These are phyloP conservation scores for Linnemannia zychae DNA, from an alignment of 192 early-diverging fungal genomes.

Conservation along the genomic window DNA sequence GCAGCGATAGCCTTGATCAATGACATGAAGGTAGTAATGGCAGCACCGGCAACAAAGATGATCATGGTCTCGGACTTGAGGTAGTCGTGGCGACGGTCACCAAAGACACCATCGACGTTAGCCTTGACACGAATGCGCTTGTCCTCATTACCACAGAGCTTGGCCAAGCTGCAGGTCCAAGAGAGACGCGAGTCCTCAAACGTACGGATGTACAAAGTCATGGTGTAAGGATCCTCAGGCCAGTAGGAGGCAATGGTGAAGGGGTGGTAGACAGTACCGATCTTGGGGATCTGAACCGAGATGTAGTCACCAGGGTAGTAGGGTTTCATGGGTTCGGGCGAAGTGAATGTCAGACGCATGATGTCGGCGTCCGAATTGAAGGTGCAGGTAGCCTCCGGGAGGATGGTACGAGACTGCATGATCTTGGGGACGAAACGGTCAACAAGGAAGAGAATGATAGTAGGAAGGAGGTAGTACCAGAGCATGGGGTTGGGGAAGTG, in stretches of 20 bases:
- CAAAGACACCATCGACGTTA: conserved; percentile 52
- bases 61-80: conserved; percentile 42
- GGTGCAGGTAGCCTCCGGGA: conserved; percentile 45
- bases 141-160: conserved; percentile 44
- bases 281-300: conserved; percentile 36
- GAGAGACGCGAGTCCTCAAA: conserved; percentile 41
- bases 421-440: conserved; percentile 57
- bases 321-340: conserved; percentile 55
- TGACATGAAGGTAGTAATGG: conserved; percentile 49
- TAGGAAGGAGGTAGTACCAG: conserved; percentile 50
- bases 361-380: conserved; percentile 49
- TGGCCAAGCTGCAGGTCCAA: conserved; percentile 42
- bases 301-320: conserved; percentile 56
- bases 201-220: conserved; percentile 47
- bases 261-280: conserved; percentile 49
- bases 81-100: conserved; percentile 51
- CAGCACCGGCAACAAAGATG: conserved; percentile 52
- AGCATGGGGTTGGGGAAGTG: conserved; percentile 50
- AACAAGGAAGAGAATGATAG: conserved; percentile 48
- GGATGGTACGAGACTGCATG: conserved; percentile 39
- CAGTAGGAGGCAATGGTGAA: conserved; percentile 56
- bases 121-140: conserved; percentile 48
- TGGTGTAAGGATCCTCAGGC: conserved; percentile 54
- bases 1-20: conserved; percentile 54
- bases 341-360: conserved; percentile 44